A percentile compares a stretch with the other conserved stretches of the same genome.
Evolutionary conservation across 208 protist genomes (phyloP).

Genomic region (Trypanosoma caninum): DNA sequence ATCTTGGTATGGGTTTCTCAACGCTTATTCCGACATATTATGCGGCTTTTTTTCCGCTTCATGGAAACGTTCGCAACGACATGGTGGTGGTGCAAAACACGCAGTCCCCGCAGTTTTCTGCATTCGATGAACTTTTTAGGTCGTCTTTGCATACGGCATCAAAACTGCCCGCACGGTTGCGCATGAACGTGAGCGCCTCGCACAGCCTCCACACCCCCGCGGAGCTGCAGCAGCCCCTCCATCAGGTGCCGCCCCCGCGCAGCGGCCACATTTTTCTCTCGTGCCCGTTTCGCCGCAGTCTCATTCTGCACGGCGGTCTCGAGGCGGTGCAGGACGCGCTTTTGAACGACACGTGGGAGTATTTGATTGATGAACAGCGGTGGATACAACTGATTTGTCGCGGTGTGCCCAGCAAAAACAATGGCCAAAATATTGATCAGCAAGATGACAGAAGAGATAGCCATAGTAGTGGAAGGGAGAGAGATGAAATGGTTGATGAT

Average conservation of each 20-base stretch:
- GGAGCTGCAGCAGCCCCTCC: conserved; percentile 22
- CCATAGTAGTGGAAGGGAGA: not conserved
- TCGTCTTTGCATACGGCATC: not conserved
- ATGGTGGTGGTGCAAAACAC: not conserved
- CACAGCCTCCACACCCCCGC: conserved; percentile 16
- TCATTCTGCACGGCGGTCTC: conserved; percentile 56
- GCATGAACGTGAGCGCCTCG: not conserved
- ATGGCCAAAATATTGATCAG: not conserved
- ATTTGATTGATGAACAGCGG: conserved; percentile 25
- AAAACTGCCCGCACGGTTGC: not conserved
- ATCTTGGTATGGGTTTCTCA: too few species aligned
- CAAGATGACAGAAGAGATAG: not conserved
- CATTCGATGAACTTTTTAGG: not conserved
- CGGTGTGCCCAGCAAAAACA: not conserved
- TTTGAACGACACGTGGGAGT: conserved; percentile 69
- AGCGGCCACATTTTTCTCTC: conserved; percentile 56
- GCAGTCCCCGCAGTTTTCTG: not conserved
- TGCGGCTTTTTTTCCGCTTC: conserved; percentile 8
- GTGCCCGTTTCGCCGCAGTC: conserved; percentile 24
- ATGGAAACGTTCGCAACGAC: not conserved
- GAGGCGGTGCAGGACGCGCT: conserved; percentile 18
- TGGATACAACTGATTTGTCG: conserved; percentile 40
- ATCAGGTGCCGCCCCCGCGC: conserved; percentile 30
- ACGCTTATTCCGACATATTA: conserved; percentile 7
- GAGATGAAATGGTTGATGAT: not conserved